These are phyloP conservation scores for Fraxinus floribunda DNA, from an alignment of 305 asterid species.

Conservation along the genomic window DNA sequence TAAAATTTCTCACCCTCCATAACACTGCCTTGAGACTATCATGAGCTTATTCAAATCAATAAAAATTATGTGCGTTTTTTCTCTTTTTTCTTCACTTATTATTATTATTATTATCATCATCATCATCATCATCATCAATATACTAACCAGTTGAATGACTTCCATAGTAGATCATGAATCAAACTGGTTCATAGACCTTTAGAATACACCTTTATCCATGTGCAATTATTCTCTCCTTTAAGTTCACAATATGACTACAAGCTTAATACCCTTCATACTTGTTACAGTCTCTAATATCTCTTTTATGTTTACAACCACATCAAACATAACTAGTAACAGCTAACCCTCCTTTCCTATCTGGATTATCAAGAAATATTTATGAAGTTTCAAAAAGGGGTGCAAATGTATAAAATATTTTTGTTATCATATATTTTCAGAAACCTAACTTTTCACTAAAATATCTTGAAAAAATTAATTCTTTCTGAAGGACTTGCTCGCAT, in stretches of 20 bases:
- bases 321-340: neutral
- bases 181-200: neutral
- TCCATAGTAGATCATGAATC: neutral
- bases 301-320: neutral
- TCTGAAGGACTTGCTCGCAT: neutral
- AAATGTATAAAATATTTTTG: no score
- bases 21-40: neutral
- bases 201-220: neutral
- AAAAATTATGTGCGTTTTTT: no score
- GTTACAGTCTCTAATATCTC: neutral
- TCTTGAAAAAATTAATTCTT: neutral
- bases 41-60: neutral
- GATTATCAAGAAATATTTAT: neutral
- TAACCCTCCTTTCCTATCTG: neutral
- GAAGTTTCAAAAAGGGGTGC: neutral
- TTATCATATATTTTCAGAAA: neutral
- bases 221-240: no score
- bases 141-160: neutral
- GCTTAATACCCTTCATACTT: neutral
- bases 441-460: neutral
- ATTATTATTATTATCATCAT: no score
- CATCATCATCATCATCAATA: no score
- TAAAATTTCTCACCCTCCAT: neutral
- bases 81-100: neutral
- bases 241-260: neutral